phyloP scores from a whole-genome alignment of 192 early-diverging fungal genomes.

The Neocallimastix lanati region DNA sequence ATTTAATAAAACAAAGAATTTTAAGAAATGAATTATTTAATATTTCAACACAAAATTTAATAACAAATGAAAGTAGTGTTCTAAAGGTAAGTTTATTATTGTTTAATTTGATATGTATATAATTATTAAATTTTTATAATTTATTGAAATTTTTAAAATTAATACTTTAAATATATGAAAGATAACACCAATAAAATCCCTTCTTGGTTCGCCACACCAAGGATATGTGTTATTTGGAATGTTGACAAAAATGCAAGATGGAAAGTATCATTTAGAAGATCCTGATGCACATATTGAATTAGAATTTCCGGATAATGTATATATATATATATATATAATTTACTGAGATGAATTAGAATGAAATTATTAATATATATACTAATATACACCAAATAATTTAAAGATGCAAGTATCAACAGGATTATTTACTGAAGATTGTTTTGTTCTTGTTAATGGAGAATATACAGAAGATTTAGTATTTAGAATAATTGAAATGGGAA shows the following conservation, averaged over 20 bases:
- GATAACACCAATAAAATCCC: conserved; percentile 60
- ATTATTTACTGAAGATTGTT: conserved; percentile 66
- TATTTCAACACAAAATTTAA: conserved; percentile 19
- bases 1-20: conserved; percentile 58
- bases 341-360: too few species aligned
- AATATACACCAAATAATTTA: too few species aligned
- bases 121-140: not conserved
- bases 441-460: conserved; percentile 68
- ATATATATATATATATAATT: not conserved
- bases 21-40: conserved; percentile 65
- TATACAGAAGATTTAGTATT: conserved; percentile 55
- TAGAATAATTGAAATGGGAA: conserved; percentile 44
- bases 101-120: not conserved
- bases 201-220: conserved; percentile 49
- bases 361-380: too few species aligned
- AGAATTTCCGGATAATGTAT: conserved; percentile 34
- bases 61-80: not conserved
- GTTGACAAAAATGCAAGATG: conserved; percentile 63
- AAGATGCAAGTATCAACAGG: conserved; percentile 33
- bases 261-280: conserved; percentile 72
- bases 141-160: not conserved
- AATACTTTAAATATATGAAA: conserved; percentile 4
- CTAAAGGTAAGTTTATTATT: conserved; percentile 1
- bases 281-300: conserved; percentile 57
- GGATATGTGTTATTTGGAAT: conserved; percentile 69